Base-by-base conservation (phyloP, 2,329 filamentous ascomycete species). In the Akanthomyces muscarius region DNA sequence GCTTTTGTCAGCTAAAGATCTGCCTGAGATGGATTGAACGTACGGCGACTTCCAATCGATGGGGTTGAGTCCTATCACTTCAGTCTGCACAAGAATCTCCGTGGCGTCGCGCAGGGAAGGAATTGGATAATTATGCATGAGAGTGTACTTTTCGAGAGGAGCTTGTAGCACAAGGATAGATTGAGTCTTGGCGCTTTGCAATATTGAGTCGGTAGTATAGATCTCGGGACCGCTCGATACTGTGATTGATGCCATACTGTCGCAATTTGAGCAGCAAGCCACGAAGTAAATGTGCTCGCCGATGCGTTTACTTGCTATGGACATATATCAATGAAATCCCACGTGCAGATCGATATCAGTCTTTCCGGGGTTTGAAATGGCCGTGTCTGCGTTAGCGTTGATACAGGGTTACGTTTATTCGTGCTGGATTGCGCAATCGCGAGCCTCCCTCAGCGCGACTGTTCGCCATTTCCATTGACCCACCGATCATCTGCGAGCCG, bases 11-110 rank as follows among this genome's bases (percentile, higher is more conserved):
- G 33, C 42, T 33, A 57, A 14, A 53, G 11, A 0, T 1, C 2
- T 25, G 11, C 5, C 30, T 38, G 10, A 28, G 10, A 4, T 10
- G 11, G 13, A 13, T 23, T 5, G 14, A 13, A 79, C 84, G 68
- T 76, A 89, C 87, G 88, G 86, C 64, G 86, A 83, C 76, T 90
- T 90, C 86, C 86, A 90, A 71, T 91, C 90, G 62, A 92, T 89
- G 0, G 90, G 90, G 68, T 92, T 92, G 44, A 92, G 75, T 0
- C 89, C 89, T 68, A 91, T 87, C 14, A 84, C 83, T 44, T 82
- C 76, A 1, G 86, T 82, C 70, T 83, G 83, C n/a, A 91, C 81
- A 5, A 91, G 75, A 5, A 90, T 74, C 68, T 91, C 86, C 50
- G 68, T 65, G 6, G 68, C 68, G 8, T 75, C 72, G 14, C 65